Conservation (phyloP, 345 rosid genomes). For the Arabidopsis thaliana region TAIR10.1 NC_003076.8:20899501-20900000, state of each 20-base stretch:
- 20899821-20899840: neutral
- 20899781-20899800: neutral
- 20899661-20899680: conserved; percentile 45
- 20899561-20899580: conserved; percentile 46
- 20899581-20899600: neutral
- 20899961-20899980: too few species aligned
- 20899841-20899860: too few species aligned
- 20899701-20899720: conserved; percentile 18
- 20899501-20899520: conserved; percentile 30
- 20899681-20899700: conserved; percentile 23
- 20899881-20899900: neutral
- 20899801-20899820: neutral
- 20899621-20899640: conserved; percentile 24
- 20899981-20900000: too few species aligned
- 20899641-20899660: conserved; percentile 40
- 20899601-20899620: neutral
- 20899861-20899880: neutral
- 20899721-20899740: conserved; percentile 36
- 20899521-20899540: conserved; percentile 41
- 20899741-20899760: neutral
- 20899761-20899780: conserved; percentile 11
- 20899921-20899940: neutral
- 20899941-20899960: too few species aligned
- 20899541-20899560: conserved; percentile 33
- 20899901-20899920: neutral